phyloP scores from a whole-genome alignment of 2,329 filamentous ascomycete genomes.

The Alternaria sp. region DNA sequence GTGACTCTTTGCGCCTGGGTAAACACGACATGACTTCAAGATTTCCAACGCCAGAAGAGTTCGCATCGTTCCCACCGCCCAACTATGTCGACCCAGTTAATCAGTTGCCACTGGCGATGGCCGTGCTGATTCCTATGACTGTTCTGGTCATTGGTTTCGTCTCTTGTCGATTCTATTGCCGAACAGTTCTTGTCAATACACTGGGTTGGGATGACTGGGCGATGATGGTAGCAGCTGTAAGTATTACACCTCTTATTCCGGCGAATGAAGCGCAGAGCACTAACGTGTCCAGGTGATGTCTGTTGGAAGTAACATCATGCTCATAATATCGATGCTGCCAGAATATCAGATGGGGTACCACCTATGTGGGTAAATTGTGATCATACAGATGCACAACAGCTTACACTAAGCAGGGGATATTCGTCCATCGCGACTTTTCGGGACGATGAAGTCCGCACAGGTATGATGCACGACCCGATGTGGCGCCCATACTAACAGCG shows the following conservation, averaged over 20 bases:
- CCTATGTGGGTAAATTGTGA: constrained; percentile 25
- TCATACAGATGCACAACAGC: background rate
- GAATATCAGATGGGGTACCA: constrained; percentile 42
- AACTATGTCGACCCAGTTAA: constrained; percentile 43
- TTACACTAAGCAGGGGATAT: constrained; percentile 31
- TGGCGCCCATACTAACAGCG: constrained; percentile 1
- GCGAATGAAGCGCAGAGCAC: background rate
- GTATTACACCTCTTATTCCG: background rate
- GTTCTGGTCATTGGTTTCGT: constrained; percentile 26
- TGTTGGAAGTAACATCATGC: constrained; percentile 38
- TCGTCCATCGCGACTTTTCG: constrained; percentile 20
- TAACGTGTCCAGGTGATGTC: constrained; percentile 20
- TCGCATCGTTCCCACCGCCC: constrained; percentile 36
- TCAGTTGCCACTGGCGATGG: constrained; percentile 32
- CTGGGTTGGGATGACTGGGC: constrained; percentile 41
- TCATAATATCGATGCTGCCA: constrained; percentile 34
- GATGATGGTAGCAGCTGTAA: constrained; percentile 39
- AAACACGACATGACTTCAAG: constrained; percentile 31
- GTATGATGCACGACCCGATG: constrained; percentile 6
- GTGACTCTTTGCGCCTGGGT: background rate
- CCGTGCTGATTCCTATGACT: constrained; percentile 33
- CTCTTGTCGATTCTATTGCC: constrained; percentile 35
- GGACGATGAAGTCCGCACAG: constrained; percentile 29
- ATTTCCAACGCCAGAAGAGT: constrained; percentile 36
- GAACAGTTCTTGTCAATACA: constrained; percentile 33